Percentiles rank a stretch among this genome's conserved stretches.
These are phyloP conservation scores for Acer yangbiense DNA, from an alignment of 345 rosid genomes.

Conservation along the genomic window DNA sequence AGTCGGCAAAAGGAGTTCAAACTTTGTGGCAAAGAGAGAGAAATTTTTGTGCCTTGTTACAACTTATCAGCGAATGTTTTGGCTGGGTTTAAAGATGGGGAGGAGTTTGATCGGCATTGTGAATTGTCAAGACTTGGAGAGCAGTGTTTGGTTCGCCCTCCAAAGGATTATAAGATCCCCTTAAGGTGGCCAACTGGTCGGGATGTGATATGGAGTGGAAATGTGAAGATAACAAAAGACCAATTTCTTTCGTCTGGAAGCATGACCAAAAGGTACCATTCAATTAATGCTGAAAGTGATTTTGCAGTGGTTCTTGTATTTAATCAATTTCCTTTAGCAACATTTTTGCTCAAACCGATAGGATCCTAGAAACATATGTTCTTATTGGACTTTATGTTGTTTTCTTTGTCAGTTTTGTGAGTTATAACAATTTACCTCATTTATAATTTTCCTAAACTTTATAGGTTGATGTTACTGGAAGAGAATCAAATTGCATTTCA, in stretches of 20 bases:
- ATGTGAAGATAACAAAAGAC: constrained; percentile 90
- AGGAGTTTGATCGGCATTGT: constrained; percentile 91
- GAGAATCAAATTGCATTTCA: constrained; percentile 98
- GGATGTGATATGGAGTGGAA: constrained; percentile 97
- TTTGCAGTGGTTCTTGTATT: constrained; percentile 19
- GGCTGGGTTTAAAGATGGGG: constrained; percentile 78
- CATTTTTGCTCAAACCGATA: neutral
- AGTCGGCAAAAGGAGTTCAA: constrained; percentile 55
- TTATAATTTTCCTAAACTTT: constrained; percentile 1
- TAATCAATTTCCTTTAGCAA: neutral
- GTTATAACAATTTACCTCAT: neutral
- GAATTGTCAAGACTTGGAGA: constrained; percentile 53
- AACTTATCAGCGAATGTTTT: constrained; percentile 74
- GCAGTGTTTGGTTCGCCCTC: constrained; percentile 83
- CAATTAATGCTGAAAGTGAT: constrained; percentile 10
- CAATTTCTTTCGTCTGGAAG: constrained; percentile 99
- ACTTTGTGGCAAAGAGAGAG: constrained; percentile 89
- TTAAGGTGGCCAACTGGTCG: constrained; percentile 92
- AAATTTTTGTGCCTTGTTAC: constrained; percentile 89
- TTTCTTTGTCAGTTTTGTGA: constrained; percentile 4
- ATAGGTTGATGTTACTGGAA: constrained; percentile 92
- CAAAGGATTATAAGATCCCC: constrained; percentile 93
- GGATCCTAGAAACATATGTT: constrained; percentile 1
- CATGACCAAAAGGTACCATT: constrained; percentile 80
- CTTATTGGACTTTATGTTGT: neutral